phyloP scores from a whole-genome alignment of 108 stramenopile genomes.

The Mediolabrus comicus region DNA sequence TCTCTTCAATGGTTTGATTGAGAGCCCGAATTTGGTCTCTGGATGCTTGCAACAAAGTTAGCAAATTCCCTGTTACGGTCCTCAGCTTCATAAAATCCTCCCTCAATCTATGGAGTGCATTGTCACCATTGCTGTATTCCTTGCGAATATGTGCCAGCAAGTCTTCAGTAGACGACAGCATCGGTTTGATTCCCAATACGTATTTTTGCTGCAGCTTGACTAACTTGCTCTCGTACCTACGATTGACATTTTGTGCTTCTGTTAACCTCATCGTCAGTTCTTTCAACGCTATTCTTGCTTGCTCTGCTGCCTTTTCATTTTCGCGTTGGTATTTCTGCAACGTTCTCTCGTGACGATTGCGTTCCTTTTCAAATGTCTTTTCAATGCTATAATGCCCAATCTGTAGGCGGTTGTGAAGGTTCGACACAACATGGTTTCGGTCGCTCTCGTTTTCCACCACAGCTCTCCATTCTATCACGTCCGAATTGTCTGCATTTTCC shows the following conservation, averaged over 20 bases:
- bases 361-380: slow-evolving; percentile 32
- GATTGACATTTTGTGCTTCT: slow-evolving; percentile 11
- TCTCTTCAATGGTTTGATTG: neutral
- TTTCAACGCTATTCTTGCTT: slow-evolving; percentile 17
- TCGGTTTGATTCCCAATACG: slow-evolving; percentile 6
- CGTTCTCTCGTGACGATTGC: slow-evolving; percentile 10
- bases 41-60: neutral
- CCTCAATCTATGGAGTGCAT: slow-evolving; percentile 8
- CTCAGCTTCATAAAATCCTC: slow-evolving; percentile 8
- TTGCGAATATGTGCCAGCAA: slow-evolving; percentile 6
- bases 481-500: slow-evolving; percentile 21
- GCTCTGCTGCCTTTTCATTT: slow-evolving; percentile 14
- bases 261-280: slow-evolving; percentile 21
- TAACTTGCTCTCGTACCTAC: slow-evolving; percentile 38
- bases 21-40: neutral
- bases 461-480: slow-evolving; percentile 38
- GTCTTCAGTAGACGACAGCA: slow-evolving; percentile 12
- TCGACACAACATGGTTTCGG: slow-evolving; percentile 33
- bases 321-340: slow-evolving; percentile 24
- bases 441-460: slow-evolving; percentile 22
- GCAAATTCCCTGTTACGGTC: slow-evolving; percentile 7
- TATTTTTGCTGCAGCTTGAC: slow-evolving; percentile 22
- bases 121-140: slow-evolving; percentile 13
- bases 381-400: slow-evolving; percentile 43
- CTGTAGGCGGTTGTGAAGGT: slow-evolving; percentile 40